Evolutionary conservation across 306 rosid species (phyloP).

Genomic region (Dalbergia cultrata): DNA sequence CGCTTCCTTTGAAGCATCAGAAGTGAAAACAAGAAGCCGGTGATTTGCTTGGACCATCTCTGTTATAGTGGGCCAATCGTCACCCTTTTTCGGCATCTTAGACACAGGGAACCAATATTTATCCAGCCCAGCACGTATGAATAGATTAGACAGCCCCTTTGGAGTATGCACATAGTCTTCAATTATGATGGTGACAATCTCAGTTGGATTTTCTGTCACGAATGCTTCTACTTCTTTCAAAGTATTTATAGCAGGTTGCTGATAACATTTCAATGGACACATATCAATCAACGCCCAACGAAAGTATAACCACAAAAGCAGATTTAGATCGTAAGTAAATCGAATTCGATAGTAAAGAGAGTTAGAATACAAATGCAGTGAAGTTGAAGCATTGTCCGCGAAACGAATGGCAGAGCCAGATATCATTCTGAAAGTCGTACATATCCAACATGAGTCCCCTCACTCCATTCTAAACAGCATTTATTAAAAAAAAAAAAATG

Average conservation of each 20-base stretch:
- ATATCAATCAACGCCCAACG: slow-evolving; percentile 31
- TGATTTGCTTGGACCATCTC: slow-evolving; percentile 84
- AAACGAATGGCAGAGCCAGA: slow-evolving; percentile 99
- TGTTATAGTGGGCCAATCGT: slow-evolving; percentile 89
- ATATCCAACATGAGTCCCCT: slow-evolving; percentile 99
- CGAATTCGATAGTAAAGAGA: background rate
- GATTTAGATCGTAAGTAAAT: slow-evolving; percentile 26
- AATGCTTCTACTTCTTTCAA: slow-evolving; percentile 94
- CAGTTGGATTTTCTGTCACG: slow-evolving; percentile 76
- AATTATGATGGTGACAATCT: slow-evolving; percentile 90
- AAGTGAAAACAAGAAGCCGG: slow-evolving; percentile 93
- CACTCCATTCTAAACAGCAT: slow-evolving; percentile 87
- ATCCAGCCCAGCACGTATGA: slow-evolving; percentile 79
- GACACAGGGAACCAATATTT: slow-evolving; percentile 92
- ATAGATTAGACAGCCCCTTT: slow-evolving; percentile 81
- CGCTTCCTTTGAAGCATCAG: slow-evolving; percentile 88
- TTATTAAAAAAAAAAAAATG: slow-evolving; percentile 36
- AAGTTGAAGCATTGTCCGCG: slow-evolving; percentile 94
- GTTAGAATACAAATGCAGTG: slow-evolving; percentile 91
- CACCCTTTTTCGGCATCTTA: slow-evolving; percentile 92
- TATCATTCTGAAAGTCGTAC: slow-evolving; percentile 92
- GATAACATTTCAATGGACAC: slow-evolving; percentile 53
- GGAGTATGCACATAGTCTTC: slow-evolving; percentile 97
- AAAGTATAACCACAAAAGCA: slow-evolving; percentile 22
- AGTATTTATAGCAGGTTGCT: slow-evolving; percentile 97